A percentile compares a stretch with the other conserved stretches of the same genome.
Evolutionary conservation across 805 yeast species (phyloP).

Genomic region (Kuraishia capsulata): DNA sequence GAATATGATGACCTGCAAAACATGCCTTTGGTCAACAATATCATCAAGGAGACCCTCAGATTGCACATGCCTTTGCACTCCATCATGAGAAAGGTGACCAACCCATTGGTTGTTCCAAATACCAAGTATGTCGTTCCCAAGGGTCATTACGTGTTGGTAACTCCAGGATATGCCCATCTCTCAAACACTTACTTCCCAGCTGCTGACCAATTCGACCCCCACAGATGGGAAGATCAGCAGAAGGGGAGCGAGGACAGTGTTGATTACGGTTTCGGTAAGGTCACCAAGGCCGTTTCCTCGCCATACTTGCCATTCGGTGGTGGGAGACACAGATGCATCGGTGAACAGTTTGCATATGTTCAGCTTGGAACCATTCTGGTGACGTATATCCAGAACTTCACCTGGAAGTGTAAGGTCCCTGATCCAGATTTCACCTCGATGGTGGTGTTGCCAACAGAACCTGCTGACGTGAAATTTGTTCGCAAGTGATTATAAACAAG

Average conservation of each 20-base stretch:
- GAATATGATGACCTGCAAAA: constrained; percentile 77
- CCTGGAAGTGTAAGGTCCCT: constrained; percentile 68
- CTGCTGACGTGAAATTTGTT: constrained; percentile 62
- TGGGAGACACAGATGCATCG: constrained; percentile 98
- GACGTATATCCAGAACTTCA: constrained; percentile 64
- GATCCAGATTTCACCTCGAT: constrained; percentile 74
- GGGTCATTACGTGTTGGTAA: constrained; percentile 83
- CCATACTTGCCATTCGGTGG: constrained; percentile 98
- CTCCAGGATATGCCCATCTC: constrained; percentile 87
- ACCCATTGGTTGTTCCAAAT: constrained; percentile 71
- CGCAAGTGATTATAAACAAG: background rate
- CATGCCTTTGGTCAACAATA: constrained; percentile 73
- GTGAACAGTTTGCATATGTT: constrained; percentile 94
- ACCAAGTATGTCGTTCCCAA: constrained; percentile 74
- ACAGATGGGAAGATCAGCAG: constrained; percentile 62
- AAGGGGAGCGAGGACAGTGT: constrained; percentile 30
- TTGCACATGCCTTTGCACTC: constrained; percentile 96
- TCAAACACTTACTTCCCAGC: constrained; percentile 73
- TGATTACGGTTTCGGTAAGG: constrained; percentile 96
- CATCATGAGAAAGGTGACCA: constrained; percentile 82
- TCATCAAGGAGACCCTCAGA: constrained; percentile 89
- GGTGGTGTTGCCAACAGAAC: constrained; percentile 85
- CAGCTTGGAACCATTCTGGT: constrained; percentile 84
- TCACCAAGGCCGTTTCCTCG: constrained; percentile 90
- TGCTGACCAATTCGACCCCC: constrained; percentile 66